Conservation (phyloP, 2,329 filamentous ascomycete genomes). For the Aspergillus aculeatinus region DNA sequence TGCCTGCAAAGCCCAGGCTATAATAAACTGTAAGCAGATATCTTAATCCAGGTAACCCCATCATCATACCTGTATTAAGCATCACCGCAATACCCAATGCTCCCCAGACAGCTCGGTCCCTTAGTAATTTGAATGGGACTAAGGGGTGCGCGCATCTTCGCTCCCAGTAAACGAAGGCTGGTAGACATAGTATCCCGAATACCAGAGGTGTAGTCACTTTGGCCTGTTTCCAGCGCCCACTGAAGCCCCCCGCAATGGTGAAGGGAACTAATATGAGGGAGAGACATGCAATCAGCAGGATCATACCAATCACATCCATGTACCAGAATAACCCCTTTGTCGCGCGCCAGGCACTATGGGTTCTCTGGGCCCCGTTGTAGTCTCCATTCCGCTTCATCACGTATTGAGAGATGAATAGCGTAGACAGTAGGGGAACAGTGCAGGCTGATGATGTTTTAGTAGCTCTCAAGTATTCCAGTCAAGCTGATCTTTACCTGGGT, state of each 20-base stretch:
- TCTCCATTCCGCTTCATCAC: constrained; percentile 55
- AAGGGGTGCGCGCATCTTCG: constrained; percentile 52
- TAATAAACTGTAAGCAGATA: constrained; percentile 7
- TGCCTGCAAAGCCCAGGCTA: constrained; percentile 61
- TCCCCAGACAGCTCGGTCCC: constrained; percentile 64
- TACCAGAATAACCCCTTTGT: constrained; percentile 54
- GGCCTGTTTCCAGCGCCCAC: constrained; percentile 51
- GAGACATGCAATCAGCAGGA: constrained; percentile 54
- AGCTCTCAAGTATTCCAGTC: no score
- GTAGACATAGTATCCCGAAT: constrained; percentile 51
- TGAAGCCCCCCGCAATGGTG: constrained; percentile 55
- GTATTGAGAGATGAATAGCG: constrained; percentile 51
- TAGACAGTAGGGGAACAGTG: constrained; percentile 55
- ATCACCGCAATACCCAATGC: constrained; percentile 56
- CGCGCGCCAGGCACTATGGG: constrained; percentile 43
- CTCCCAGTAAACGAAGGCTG: constrained; percentile 58
- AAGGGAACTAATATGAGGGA: constrained; percentile 57
- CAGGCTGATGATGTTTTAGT: constrained; percentile 34
- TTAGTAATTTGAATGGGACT: constrained; percentile 61
- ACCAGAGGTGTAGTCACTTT: constrained; percentile 54
- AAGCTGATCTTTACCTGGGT: constrained; percentile 39
- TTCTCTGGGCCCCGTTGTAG: constrained; percentile 37
- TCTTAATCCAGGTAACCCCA: constrained; percentile 25
- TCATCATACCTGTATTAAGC: constrained; percentile 26
- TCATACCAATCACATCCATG: constrained; percentile 54